A percentile compares a stretch with the other conserved stretches of the same genome.
These are phyloP conservation scores for Aureobasidium sp. DNA, from an alignment of 2,329 filamentous ascomycete species.

Conservation along the genomic window DNA sequence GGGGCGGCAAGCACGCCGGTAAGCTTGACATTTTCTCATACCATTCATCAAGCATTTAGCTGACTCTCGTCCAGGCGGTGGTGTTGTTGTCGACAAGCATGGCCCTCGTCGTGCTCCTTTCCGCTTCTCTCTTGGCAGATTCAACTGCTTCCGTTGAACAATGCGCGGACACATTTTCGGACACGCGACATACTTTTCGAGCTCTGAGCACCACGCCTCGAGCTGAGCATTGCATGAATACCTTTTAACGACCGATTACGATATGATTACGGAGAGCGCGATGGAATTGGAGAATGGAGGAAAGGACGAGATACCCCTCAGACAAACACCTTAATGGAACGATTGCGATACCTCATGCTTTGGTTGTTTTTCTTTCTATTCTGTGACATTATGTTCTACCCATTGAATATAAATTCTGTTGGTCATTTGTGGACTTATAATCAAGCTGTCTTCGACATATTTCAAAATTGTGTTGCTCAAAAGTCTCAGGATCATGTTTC, in stretches of 20 bases:
- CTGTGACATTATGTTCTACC: too few relatives aligned
- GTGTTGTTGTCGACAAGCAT: slow-evolving; percentile 43
- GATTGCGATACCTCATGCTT: background rate
- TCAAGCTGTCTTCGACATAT: too few relatives aligned
- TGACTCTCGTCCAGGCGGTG: slow-evolving; percentile 31
- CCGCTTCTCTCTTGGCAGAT: slow-evolving; percentile 39
- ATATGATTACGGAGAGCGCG: background rate
- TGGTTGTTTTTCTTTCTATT: background rate
- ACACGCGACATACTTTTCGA: background rate
- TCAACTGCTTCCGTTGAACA: slow-evolving; percentile 44
- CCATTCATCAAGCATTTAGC: background rate
- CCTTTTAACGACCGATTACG: background rate
- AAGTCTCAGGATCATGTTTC: too few relatives aligned
- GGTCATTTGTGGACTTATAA: too few relatives aligned
- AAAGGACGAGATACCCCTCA: background rate
- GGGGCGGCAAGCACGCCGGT: slow-evolving; percentile 35
- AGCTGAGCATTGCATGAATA: background rate
- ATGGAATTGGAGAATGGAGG: background rate
- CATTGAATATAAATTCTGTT: too few relatives aligned
- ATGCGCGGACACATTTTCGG: background rate
- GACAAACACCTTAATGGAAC: background rate
- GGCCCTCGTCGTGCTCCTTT: slow-evolving; percentile 44
- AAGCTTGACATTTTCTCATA: slow-evolving; percentile 14
- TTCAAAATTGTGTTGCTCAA: too few relatives aligned
- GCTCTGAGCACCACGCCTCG: background rate